Percentiles rank a stretch among this genome's conserved stretches.
phyloP scores from a whole-genome alignment of 2,329 filamentous ascomycete species.

The Botrytis fabae region DNA sequence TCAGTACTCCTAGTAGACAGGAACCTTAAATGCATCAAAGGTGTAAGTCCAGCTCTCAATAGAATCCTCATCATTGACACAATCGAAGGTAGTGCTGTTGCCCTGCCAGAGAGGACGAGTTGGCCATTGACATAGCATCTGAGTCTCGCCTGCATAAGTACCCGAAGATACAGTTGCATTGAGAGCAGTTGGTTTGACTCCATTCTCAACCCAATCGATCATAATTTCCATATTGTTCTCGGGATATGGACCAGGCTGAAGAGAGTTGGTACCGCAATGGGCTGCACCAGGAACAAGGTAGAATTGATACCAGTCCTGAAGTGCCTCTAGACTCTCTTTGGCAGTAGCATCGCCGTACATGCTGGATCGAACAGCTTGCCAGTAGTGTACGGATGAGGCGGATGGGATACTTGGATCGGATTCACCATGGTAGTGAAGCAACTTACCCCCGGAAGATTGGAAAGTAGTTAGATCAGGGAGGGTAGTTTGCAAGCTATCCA shows the following conservation, averaged over 20 bases:
- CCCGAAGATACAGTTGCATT: slow-evolving; percentile 43
- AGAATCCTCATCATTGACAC: slow-evolving; percentile 35
- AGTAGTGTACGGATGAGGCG: slow-evolving; percentile 56
- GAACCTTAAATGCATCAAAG: slow-evolving; percentile 30
- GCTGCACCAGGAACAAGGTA: slow-evolving; percentile 55
- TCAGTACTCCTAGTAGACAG: slow-evolving; percentile 26
- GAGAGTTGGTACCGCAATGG: slow-evolving; percentile 50
- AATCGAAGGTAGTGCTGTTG: slow-evolving; percentile 34
- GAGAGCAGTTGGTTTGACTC: slow-evolving; percentile 40
- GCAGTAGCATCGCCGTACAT: slow-evolving; percentile 49
- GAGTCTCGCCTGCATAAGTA: slow-evolving; percentile 40
- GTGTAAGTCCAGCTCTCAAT: slow-evolving; percentile 39
- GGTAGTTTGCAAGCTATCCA: slow-evolving; percentile 54
- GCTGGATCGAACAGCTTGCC: slow-evolving; percentile 51
- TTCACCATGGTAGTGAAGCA: slow-evolving; percentile 60
- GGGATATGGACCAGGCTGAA: slow-evolving; percentile 43
- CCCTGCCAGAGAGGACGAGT: slow-evolving; percentile 40
- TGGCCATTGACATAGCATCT: slow-evolving; percentile 46
- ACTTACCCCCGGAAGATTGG: slow-evolving; percentile 52
- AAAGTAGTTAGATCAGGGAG: slow-evolving; percentile 54
- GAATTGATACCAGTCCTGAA: slow-evolving; percentile 56
- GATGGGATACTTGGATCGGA: slow-evolving; percentile 54
- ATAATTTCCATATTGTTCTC: slow-evolving; percentile 67
- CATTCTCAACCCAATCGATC: slow-evolving; percentile 69
- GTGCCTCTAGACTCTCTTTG: slow-evolving; percentile 44